These are phyloP conservation scores for Mucor saturninus DNA, from an alignment of 371 early-diverging fungal species.

Conservation along the genomic window DNA sequence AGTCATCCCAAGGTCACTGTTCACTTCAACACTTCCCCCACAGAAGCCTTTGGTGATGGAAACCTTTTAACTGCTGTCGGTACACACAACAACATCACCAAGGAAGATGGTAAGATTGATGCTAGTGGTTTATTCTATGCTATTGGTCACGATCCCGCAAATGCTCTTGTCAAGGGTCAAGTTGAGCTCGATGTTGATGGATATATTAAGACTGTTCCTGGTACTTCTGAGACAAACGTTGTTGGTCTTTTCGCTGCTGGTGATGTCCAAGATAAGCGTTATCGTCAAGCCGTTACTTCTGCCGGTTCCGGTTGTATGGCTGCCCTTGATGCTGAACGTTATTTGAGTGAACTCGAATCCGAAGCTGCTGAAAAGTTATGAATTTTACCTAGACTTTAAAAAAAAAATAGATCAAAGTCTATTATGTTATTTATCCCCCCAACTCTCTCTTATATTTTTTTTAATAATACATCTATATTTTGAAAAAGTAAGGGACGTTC, in stretches of 20 bases:
- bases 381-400: constrained; percentile 18
- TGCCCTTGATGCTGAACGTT: constrained; percentile 90
- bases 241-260: constrained; percentile 98
- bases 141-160: constrained; percentile 98
- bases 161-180: constrained; percentile 73
- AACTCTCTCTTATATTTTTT: not conserved
- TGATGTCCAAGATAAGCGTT: constrained; percentile 97
- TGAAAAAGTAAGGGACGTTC: not conserved
- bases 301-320: constrained; percentile 94
- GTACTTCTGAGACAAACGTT: constrained; percentile 83
- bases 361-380: constrained; percentile 6
- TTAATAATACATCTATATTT: no score
- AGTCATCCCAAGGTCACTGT: constrained; percentile 92
- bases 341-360: constrained; percentile 59
- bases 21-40: constrained; percentile 88
- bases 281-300: constrained; percentile 82
- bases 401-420: not conserved
- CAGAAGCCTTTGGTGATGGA: constrained; percentile 87
- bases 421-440: not conserved
- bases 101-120: constrained; percentile 65
- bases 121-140: constrained; percentile 98
- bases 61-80: constrained; percentile 73
- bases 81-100: constrained; percentile 74
- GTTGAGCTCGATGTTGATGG: constrained; percentile 85
- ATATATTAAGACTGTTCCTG: constrained; percentile 88